A percentile compares a stretch with the other conserved stretches of the same genome.
phyloP scores from a whole-genome alignment of 2,329 filamentous ascomycete species.

The Curvularia lunata region DNA sequence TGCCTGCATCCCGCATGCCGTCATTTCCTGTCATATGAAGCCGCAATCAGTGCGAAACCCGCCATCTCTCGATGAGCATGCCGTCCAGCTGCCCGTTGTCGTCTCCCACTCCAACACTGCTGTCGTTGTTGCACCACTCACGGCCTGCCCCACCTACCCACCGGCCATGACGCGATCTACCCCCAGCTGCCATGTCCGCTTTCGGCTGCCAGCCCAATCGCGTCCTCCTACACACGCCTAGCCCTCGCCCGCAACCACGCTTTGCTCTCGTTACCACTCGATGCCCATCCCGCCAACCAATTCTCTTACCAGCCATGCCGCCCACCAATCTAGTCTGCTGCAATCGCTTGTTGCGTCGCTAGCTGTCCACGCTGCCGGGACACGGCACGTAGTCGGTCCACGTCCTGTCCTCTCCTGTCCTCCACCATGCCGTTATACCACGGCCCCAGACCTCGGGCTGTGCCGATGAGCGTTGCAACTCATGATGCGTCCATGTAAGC shows the following conservation, averaged over 20 bases:
- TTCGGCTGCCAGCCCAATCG: constrained; percentile 26
- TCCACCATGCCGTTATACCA: background rate
- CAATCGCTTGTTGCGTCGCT: constrained; percentile 24
- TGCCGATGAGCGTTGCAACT: background rate
- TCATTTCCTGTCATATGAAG: constrained; percentile 23
- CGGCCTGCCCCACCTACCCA: constrained; percentile 23
- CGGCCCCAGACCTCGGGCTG: background rate
- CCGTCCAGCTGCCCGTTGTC: too few species aligned
- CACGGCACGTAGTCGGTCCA: constrained; percentile 10
- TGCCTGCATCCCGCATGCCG: constrained; percentile 18
- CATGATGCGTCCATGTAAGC: constrained; percentile 1
- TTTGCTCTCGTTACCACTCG: constrained; percentile 1
- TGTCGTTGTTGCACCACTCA: constrained; percentile 28
- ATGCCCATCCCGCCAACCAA: background rate
- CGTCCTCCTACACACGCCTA: background rate
- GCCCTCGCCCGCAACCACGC: background rate
- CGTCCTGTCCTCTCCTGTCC: background rate
- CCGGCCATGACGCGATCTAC: constrained; percentile 28
- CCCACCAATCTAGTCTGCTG: constrained; percentile 1
- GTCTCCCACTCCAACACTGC: background rate
- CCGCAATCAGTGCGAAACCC: constrained; percentile 4
- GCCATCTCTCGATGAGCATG: too few species aligned
- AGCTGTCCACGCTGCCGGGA: constrained; percentile 19
- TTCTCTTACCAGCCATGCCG: background rate
- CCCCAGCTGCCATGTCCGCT: constrained; percentile 24